Evolutionary conservation across 768 basidiomycete genomes (phyloP), one percentile per base, ranked within the genome.

Genomic region (Phylloporus scabripes): DNA sequence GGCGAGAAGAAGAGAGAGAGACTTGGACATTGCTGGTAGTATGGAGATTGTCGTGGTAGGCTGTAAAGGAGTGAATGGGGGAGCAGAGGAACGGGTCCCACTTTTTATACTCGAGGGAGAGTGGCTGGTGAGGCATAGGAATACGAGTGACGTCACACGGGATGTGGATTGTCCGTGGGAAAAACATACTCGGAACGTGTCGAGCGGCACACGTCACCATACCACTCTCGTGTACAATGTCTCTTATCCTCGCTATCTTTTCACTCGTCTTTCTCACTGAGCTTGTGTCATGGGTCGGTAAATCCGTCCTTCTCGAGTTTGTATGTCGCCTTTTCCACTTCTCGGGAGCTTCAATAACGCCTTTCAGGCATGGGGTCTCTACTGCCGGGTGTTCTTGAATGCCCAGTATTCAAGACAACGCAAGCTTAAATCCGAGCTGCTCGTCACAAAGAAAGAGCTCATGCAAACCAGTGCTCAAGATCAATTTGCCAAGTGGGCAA

Each of bases 401-500:
- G 69, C 75, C 8, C 69, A 77, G 26, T 72, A 77, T 12, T 59
- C 75, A 38, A 73, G 78, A 51, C 89, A 94, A 61, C 74, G 77
- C 20, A 68, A 74, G 52, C 82, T 97, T 57, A 92, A 95, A 69
- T 71, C 78, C 7, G 84, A 93, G 48, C 80, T 97, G 26, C 74
- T 97, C 38, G 66, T 71, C 24, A 85, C 82, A 32, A 94, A 94
- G 70, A 76, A 86, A 21, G 92, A 97, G 63, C 81, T 98, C 3
- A 67, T 86, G 54, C 82, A 83, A 63, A 98, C 93, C 29, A 92
- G 89, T 59, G 88, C 92, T 15, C 96, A 98, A 64, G 94, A 97
- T 62, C 90, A 98, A 62, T 99, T 99, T 65, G 91, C 93, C 17
- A 97, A 92, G 71, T 98, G 96, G 95, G 95, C 95, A 41, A 93